Evolutionary conservation across 129 eudicot species (phyloP).

Genomic region (Helianthus tuberosus): DNA sequence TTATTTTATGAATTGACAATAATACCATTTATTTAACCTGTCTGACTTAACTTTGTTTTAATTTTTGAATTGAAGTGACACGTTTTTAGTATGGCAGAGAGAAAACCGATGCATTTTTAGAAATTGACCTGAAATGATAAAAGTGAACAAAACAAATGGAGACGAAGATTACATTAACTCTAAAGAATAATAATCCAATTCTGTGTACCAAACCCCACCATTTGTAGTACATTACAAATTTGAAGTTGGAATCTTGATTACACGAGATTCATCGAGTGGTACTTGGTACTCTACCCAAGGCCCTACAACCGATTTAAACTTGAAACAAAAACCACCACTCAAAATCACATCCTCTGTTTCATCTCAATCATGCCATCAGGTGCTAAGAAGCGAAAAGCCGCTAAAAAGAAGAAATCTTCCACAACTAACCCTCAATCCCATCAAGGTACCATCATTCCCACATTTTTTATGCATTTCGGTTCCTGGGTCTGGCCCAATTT

Average conservation of each 20-base stretch:
- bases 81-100: no score
- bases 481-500: slow-evolving; percentile 43
- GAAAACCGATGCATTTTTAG: no score
- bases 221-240: neutral
- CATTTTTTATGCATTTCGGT: neutral
- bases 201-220: neutral
- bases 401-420: slow-evolving; percentile 72
- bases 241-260: neutral
- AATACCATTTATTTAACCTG: no score
- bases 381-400: slow-evolving; percentile 92
- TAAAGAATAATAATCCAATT: neutral
- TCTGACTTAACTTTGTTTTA: no score
- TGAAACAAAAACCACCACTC: slow-evolving; percentile 25
- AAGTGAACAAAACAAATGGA: no score
- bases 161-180: no score
- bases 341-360: slow-evolving; percentile 15
- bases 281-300: neutral
- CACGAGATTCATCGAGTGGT: slow-evolving; percentile 5
- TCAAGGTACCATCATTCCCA: slow-evolving; percentile 31
- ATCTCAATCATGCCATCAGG: slow-evolving; percentile 84
- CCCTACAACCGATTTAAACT: neutral
- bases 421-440: slow-evolving; percentile 27
- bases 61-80: no score
- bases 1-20: no score
- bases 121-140: no score